Evolutionary conservation across 2,329 filamentous ascomycete species (phyloP).

Genomic region (Chrysoporthe cubensis): DNA sequence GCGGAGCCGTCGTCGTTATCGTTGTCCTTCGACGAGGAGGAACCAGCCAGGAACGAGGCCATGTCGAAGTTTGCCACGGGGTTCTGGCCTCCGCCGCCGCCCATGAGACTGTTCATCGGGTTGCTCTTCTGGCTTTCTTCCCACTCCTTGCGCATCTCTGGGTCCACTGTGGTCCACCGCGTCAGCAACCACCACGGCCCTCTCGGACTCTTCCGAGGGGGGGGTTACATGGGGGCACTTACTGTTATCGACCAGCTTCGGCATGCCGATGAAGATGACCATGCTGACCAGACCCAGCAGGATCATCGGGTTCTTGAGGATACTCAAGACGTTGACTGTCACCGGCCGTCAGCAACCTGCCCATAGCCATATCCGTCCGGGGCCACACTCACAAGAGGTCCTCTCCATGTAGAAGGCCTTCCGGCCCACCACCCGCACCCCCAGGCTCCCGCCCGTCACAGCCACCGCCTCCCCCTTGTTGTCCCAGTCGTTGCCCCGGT

Average conservation of each 20-base stretch:
- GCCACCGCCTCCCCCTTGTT: constrained; percentile 73
- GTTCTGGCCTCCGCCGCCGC: constrained; percentile 41
- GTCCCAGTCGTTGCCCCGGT: constrained; percentile 84
- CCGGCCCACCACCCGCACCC: constrained; percentile 61
- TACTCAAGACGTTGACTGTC: constrained; percentile 75
- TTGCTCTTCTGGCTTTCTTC: constrained; percentile 84
- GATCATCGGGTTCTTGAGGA: constrained; percentile 96
- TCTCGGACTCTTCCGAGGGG: background rate
- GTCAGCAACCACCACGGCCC: background rate
- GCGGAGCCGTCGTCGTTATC: constrained; percentile 42
- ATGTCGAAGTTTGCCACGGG: constrained; percentile 63
- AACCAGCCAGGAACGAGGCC: constrained; percentile 66
- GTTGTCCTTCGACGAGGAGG: constrained; percentile 42
- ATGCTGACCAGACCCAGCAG: constrained; percentile 85
- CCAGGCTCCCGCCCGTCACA: constrained; percentile 51
- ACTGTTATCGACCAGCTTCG: constrained; percentile 96
- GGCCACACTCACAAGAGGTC: constrained; percentile 67
- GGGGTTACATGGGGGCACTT: constrained; percentile 45
- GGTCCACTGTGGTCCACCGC: constrained; percentile 74
- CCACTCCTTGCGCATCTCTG: constrained; percentile 91
- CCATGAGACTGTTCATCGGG: constrained; percentile 64
- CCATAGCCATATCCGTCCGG: background rate
- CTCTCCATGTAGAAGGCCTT: constrained; percentile 82
- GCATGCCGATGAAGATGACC: constrained; percentile 87
- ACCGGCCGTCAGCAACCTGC: constrained; percentile 4